phyloP scores from a whole-genome alignment of 371 early-diverging fungal species.

The Apophysomyces sp. region DNA sequence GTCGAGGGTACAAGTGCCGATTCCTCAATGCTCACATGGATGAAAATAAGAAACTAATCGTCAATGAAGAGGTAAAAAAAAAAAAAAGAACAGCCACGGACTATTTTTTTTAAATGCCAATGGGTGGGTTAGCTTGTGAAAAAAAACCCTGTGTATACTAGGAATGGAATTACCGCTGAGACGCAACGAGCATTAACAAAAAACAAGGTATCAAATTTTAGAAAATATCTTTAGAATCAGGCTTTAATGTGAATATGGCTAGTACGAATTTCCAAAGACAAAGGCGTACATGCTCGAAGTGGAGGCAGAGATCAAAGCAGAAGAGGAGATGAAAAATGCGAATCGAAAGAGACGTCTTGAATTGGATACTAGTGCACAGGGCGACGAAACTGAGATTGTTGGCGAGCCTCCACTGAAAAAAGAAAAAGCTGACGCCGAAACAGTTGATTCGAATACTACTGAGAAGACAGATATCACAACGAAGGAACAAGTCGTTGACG shows the following conservation, averaged over 20 bases:
- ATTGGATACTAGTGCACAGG: conserved; percentile 8
- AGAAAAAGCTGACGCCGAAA: background rate
- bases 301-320: conserved; percentile 34
- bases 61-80: conserved; percentile 47
- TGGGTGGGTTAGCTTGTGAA: conserved; percentile 29
- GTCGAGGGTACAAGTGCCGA: conserved; percentile 78
- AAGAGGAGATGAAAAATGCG: conserved; percentile 23
- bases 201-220: conserved; percentile 22
- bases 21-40: conserved; percentile 71
- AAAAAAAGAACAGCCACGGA: too few species aligned
- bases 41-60: conserved; percentile 45
- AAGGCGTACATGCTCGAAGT: conserved; percentile 40
- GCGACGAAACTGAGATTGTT: conserved; percentile 1
- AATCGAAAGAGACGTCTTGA: conserved; percentile 26
- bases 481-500: background rate
- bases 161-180: conserved; percentile 43
- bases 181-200: conserved; percentile 50
- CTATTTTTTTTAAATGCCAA: too few species aligned
- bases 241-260: background rate
- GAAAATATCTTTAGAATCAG: background rate
- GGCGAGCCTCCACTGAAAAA: background rate
- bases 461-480: background rate
- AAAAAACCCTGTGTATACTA: conserved; percentile 29
- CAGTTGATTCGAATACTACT: background rate
- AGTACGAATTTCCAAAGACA: conserved; percentile 51